Evolutionary conservation across 495 filamentous ascomycete genomes (phyloP).

Genomic region (Neurospora sp.): DNA sequence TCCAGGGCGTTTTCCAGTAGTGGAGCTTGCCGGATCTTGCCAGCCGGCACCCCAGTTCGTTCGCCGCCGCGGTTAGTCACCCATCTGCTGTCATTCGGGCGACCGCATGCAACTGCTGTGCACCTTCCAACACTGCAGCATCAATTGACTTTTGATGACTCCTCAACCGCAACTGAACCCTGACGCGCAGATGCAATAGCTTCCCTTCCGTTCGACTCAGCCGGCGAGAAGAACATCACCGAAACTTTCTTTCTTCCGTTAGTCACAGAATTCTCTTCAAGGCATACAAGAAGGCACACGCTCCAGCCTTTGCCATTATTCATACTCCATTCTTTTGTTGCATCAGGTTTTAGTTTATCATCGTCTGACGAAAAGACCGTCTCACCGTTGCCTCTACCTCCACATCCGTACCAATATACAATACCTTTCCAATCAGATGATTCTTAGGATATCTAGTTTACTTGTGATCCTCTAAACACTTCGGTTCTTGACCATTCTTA

Average conservation of each 20-base stretch:
- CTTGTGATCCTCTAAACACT: not conserved
- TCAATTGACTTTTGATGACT: not conserved
- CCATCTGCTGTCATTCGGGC: not conserved
- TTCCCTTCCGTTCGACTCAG: constrained; percentile 17
- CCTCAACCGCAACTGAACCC: not conserved
- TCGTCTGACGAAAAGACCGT: not conserved
- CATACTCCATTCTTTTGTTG: not conserved
- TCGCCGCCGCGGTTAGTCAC: not conserved
- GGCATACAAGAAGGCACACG: not conserved
- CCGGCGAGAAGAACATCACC: constrained; percentile 12
- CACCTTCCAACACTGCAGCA: not conserved
- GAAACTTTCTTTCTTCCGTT: not conserved
- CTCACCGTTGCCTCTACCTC: not conserved
- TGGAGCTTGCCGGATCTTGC: not conserved
- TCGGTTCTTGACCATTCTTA: not conserved
- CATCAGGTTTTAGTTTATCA: not conserved
- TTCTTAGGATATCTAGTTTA: constrained; percentile 6
- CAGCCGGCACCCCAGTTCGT: not conserved
- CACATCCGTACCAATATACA: not conserved
- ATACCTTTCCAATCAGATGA: constrained; percentile 5
- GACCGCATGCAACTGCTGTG: not conserved
- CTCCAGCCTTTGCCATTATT: not conserved
- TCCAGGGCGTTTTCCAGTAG: not conserved
- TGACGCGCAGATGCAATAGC: not conserved
- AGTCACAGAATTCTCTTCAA: not conserved